Evolutionary conservation across 306 rosid species (phyloP).

Genomic region (Castanea mollissima): DNA sequence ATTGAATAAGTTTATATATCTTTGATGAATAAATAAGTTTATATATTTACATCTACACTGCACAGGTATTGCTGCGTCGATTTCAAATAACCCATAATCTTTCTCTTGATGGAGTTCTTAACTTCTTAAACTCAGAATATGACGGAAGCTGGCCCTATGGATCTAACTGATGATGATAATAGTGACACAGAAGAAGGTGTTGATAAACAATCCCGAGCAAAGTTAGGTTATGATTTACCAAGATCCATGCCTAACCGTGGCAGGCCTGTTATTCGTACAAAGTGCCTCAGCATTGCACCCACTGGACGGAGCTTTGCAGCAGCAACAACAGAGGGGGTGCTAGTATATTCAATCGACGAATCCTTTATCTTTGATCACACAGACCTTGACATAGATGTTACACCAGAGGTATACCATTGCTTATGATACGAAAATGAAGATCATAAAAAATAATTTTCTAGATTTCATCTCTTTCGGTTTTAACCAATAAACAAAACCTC

Average conservation of each 20-base stretch:
- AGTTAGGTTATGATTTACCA: constrained; percentile 68
- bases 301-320: constrained; percentile 92
- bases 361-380: constrained; percentile 91
- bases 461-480: not conserved
- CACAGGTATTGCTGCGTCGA: constrained; percentile 72
- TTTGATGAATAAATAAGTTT: not conserved
- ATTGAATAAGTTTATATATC: constrained; percentile 13
- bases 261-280: constrained; percentile 74
- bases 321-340: constrained; percentile 90
- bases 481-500: too few species aligned
- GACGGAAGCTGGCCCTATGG: constrained; percentile 91
- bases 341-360: constrained; percentile 82
- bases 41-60: constrained; percentile 25
- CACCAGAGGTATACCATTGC: constrained; percentile 64
- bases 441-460: not conserved
- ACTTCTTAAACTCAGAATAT: constrained; percentile 84
- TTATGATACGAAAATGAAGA: not conserved
- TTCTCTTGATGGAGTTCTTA: constrained; percentile 94
- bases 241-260: constrained; percentile 85
- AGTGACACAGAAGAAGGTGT: constrained; percentile 49
- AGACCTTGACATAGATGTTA: constrained; percentile 92
- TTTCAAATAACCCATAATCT: constrained; percentile 89
- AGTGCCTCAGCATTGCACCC: constrained; percentile 81
- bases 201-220: constrained; percentile 72
- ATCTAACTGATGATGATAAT: constrained; percentile 77